A percentile compares a stretch with the other conserved stretches of the same genome.
Evolutionary conservation across 2,329 filamentous ascomycete genomes (phyloP).

Genomic region (Pseudocercospora fijiensis): DNA sequence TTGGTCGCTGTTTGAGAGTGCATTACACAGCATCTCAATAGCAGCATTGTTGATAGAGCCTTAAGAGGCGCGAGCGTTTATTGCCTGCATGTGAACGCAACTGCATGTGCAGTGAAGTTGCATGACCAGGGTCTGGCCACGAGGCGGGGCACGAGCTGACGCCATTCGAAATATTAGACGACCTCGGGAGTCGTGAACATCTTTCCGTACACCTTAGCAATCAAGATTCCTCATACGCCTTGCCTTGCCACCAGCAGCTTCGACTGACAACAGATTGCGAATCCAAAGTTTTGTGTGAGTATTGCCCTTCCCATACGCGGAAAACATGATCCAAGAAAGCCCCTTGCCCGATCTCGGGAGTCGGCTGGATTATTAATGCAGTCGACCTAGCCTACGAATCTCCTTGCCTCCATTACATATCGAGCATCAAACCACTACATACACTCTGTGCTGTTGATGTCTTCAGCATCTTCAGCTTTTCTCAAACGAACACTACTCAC

Average conservation of each 20-base stretch:
- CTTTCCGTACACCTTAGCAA: background rate
- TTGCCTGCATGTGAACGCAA: background rate
- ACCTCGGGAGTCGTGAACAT: background rate
- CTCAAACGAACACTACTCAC: conserved; percentile 45
- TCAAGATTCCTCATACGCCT: background rate
- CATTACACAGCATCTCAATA: background rate
- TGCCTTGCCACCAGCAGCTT: background rate
- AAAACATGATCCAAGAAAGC: background rate
- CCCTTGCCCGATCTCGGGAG: background rate
- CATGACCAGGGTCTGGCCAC: background rate
- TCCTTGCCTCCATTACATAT: background rate
- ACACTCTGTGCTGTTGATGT: conserved; percentile 35
- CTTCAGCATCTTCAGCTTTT: conserved; percentile 39
- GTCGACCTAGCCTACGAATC: background rate
- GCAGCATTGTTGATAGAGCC: background rate
- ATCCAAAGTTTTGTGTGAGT: background rate
- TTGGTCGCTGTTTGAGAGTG: background rate
- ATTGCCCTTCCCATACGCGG: background rate
- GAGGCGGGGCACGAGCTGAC: background rate
- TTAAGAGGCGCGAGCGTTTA: too few relatives aligned
- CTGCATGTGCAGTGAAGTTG: background rate
- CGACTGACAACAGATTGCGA: background rate
- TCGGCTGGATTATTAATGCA: background rate
- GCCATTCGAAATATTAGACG: too few relatives aligned
- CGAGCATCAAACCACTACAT: conserved; percentile 9